Conservation (phyloP, 495 filamentous ascomycete genomes). For the Opeltia flavorubescens region DNA sequence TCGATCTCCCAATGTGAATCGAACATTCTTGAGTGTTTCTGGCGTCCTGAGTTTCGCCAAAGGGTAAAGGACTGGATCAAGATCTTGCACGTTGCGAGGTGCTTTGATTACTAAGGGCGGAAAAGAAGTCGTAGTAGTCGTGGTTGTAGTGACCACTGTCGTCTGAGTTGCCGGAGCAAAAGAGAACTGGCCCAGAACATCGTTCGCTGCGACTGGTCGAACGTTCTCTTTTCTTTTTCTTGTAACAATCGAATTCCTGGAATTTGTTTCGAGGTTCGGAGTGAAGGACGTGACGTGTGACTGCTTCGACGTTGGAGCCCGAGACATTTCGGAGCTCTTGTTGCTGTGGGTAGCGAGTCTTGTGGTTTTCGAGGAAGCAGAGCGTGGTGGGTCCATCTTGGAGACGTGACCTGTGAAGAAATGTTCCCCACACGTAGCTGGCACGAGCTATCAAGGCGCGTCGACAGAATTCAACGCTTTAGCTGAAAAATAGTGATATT, state of each 20-base stretch:
- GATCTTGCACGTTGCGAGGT: slow-evolving; percentile 53
- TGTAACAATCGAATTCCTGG: not conserved
- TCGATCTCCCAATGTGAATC: slow-evolving; percentile 53
- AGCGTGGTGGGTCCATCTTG: not conserved
- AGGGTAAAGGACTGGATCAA: slow-evolving; percentile 83
- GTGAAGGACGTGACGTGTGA: slow-evolving; percentile 7
- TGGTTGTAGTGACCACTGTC: slow-evolving; percentile 82
- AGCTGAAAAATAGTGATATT: not conserved
- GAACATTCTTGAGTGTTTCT: slow-evolving; percentile 53
- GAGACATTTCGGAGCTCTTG: not conserved
- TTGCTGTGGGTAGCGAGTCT: not conserved
- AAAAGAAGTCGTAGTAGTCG: slow-evolving; percentile 79
- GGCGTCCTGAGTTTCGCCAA: slow-evolving; percentile 73
- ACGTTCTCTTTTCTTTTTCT: not conserved
- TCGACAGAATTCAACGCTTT: not conserved
- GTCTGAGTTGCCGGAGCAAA: slow-evolving; percentile 60
- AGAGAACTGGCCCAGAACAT: slow-evolving; percentile 46
- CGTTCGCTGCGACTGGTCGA: slow-evolving; percentile 15
- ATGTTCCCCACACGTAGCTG: not conserved
- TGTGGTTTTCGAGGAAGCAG: not conserved
- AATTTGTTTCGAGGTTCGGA: slow-evolving; percentile 8
- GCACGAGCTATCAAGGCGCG: slow-evolving; percentile 12
- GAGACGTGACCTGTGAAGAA: not conserved
- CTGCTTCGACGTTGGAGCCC: not conserved
- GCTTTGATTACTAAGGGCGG: slow-evolving; percentile 69